phyloP scores from a whole-genome alignment of 2,329 filamentous ascomycete genomes.

The Penicillium aurantiogriseum region DNA sequence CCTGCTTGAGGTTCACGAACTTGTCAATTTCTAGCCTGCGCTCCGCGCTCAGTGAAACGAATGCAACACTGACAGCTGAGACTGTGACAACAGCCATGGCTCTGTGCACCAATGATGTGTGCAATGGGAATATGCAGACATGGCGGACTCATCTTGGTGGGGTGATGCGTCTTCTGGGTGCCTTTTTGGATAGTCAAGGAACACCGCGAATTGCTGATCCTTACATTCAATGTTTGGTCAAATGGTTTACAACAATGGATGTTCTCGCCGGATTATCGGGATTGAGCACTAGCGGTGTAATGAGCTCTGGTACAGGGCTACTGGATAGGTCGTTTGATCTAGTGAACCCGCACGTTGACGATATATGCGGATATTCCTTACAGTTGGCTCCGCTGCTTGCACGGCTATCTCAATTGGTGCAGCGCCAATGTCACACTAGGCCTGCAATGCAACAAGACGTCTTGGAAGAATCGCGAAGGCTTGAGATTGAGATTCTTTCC shows the following conservation, averaged over 20 bases:
- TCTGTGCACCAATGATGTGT: constrained; percentile 36
- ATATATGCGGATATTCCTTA: constrained; percentile 33
- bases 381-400: constrained; percentile 28
- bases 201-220: constrained; percentile 9
- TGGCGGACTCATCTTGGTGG: constrained; percentile 30
- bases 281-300: constrained; percentile 4
- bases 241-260: constrained; percentile 33
- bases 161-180: constrained; percentile 24
- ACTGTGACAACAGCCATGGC: constrained; percentile 31
- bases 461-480: constrained; percentile 2
- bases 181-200: constrained; percentile 17
- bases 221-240: constrained; percentile 25
- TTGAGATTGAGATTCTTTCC: constrained; percentile 14
- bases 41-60: constrained; percentile 15
- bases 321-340: constrained; percentile 9
- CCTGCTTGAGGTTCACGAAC: constrained; percentile 29
- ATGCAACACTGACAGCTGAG: constrained; percentile 19
- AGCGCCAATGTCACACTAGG: background rate
- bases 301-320: constrained; percentile 9
- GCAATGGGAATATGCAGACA: constrained; percentile 30
- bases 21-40: constrained; percentile 27
- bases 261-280: constrained; percentile 29
- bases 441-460: background rate
- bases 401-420: constrained; percentile 20
- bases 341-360: constrained; percentile 20